Evolutionary conservation across 192 early-diverging fungal genomes (phyloP), one percentile per base, ranked within the genome.

Genomic region (Linnemannia hyalina): DNA sequence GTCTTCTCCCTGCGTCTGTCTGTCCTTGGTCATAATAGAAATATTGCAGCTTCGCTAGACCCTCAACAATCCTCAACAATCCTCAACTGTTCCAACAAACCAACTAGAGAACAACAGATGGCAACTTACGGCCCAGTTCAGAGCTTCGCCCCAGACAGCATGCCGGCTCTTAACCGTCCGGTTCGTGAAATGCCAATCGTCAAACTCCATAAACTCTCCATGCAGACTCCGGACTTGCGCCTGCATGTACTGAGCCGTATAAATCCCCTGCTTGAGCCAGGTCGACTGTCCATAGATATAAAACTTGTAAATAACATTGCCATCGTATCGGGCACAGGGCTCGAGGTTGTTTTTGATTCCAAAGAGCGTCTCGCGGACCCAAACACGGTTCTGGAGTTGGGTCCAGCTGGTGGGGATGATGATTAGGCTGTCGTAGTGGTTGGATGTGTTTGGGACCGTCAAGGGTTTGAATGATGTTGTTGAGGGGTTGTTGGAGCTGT

Each of bases 291-390:
- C 84, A 41, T 86, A 80, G 72, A 88, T 84, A 47, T 79, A 90
- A 63, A 92, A 91, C 32, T 87, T 86, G 77, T 92, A 90, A 77
- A 87, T 87, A 18, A 90, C 82, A 6, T 82, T 69, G 38, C 82
- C 78, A n/a, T 90, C 81, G 68, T 88, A 70, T 11, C 74, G 72
- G 75, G 89, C 90, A 68, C 91, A 93, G 16, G 91, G 92, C 35
- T 87, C 74, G 15, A 92, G 60, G 47, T 91, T 93, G 71, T 93
- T 80, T 36, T 74, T 60, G 49, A 92, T 88, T 2, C 92, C 92
- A 89, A 93, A 93, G 55, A 91, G 77, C 10, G 82, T 84, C 57
- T 91, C 86, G 41, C 92, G 90, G 11, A 93, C 88, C 82, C 91
- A 84, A 15, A 75, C 76, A 41, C 92, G 88, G 29, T 84, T 85